Evolutionary conservation across 108 stramenopile species (phyloP), one percentile per base, ranked within the genome.

Genomic region (Cyclotella sp.): DNA sequence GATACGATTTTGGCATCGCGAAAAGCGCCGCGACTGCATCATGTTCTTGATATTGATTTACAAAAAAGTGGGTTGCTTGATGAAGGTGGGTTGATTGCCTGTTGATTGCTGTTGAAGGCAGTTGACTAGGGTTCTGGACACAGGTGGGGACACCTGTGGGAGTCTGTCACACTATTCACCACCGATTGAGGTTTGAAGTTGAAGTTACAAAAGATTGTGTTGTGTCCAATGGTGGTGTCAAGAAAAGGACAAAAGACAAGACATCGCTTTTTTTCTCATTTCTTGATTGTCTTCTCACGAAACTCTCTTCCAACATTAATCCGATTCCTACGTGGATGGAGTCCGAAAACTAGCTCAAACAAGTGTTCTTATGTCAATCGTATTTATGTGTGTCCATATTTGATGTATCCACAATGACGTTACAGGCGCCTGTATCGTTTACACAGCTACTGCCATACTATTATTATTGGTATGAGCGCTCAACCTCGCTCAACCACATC

Each of bases 351-450:
- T 49, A n/a, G 47, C 47, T 49, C 47, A 49, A 49, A n/a, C 3
- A 9, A n/a, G 47, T 1, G 15, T 49, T 49, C 47, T 49, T n/a
- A 49, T 49, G 47, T 9, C 6, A 49, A 49, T 49, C 47, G 18
- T 49, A 49, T 49, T 3, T 7, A 49, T 49, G 47, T 49, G 47
- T n/a, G 15, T 49, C 47, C 15, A n/a, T n/a, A 3, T 16, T 9
- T 7, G 9, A 49, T 49, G n/a, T n/a, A 49, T 49, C 47, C 47
- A n/a, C 47, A 49, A 49, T 49, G 47, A 49, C 47, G 47, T 49
- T 49, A n/a, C n/a, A n/a, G 9, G 15, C 47, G 15, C 9, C 47
- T n/a, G 6, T n/a, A 9, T n/a, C 47, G n/a, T 49, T 9, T 6
- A 34, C 34, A 34, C 2, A 34, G 34, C 34, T 6, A 34, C 2